Evolutionary conservation across 169 alveolate genomes (phyloP), one percentile per base, ranked within the genome.

Genomic region (Eimeria tenella): DNA sequence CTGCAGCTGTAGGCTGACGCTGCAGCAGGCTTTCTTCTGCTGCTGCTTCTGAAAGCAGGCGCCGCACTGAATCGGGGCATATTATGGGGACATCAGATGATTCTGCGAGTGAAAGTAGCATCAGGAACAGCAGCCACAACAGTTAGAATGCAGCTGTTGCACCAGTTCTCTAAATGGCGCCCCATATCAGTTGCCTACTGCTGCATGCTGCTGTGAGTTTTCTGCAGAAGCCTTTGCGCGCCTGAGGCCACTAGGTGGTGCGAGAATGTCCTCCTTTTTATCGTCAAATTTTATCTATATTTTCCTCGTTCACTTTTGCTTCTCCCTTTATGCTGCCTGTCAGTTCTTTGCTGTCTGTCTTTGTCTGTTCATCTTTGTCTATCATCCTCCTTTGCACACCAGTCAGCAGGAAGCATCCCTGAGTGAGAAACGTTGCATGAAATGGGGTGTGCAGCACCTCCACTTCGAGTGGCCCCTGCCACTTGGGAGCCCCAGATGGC

Each of bases 21-120:
- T 58, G 68, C 68, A 58, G 68, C 68, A 58, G 68, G 21, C 68
- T 58, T 17, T 58, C 68, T 58, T 58, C 68, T 58, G 68, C 68
- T 58, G 68, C 68, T 17, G 68, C 19, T 17, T 10, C 68, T 10
- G 68, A 58, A 58, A 58, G 68, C 68, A 58, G 68, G 21, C 68
- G 68, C 68, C 19, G 11, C 68, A 17, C 19, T 17, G 68, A 58
- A 58, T 58, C 68, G 2, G 68, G 21, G 19, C 21, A 13, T 13
- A 58, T 58, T 17, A 58, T 13, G 19, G 68, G 68, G 19, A 58
- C 19, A 0, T 58, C 68, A 58, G 68, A 17, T 13, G 68, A 58
- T 13, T 1, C 68, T 58, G 68, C 68, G 3, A 17, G 68, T 17
- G 19, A 17, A 17, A 58, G 68, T 10, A 10, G 19, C 11, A 58